Base-by-base conservation (phyloP, 148 eudicot species). In the Rhododendron henanense region DNA sequence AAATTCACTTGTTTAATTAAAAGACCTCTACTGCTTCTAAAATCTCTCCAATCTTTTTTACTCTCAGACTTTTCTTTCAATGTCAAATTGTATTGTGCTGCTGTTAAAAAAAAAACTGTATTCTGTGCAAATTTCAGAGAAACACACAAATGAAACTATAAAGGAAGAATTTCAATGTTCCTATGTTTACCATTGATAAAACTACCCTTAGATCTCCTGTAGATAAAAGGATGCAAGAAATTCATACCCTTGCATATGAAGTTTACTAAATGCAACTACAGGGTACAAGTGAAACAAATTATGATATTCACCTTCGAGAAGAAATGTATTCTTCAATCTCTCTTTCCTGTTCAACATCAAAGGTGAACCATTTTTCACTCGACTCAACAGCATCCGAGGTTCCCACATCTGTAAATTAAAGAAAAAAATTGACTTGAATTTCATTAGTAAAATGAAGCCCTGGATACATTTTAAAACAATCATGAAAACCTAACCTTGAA, bases 311-410 rank as follows among this genome's bases (percentile, higher is more conserved):
- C 96, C 95, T 92, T 21, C 65, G n/a, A 71, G 87, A 50, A 81
- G 82, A 82, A 28, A 91, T 88, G 84, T 79, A 81, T 69, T 88
- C 88, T 33, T 93, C 94, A 86, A 92, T 83, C 33, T 83, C 71
- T 85, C 91, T 87, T 37, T 76, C 86, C 85, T 92, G 94, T 78
- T 90, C 93, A 76, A 57, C 94, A 67, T 94, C 90, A 81, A 88
- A 91, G 59, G 91, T 83, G 80, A 80, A 91, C 99, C 99, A 96
- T 84, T 90, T 94, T 47, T 95, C 99, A 67, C 87, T 89, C 9
- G 84, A 85, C 19, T 85, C 79, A 86, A 83, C 76, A 84, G 69
- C 86, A 78, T 91, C 89, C 57, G 85, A 74, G 67, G 67, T 79
- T 84, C 94, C 93, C 67, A 92, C 50, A 82, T 94, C 98, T 96